Evolutionary conservation across 164 flowering plant genomes (phyloP).

Genomic region (Vitis amurensis): DNA sequence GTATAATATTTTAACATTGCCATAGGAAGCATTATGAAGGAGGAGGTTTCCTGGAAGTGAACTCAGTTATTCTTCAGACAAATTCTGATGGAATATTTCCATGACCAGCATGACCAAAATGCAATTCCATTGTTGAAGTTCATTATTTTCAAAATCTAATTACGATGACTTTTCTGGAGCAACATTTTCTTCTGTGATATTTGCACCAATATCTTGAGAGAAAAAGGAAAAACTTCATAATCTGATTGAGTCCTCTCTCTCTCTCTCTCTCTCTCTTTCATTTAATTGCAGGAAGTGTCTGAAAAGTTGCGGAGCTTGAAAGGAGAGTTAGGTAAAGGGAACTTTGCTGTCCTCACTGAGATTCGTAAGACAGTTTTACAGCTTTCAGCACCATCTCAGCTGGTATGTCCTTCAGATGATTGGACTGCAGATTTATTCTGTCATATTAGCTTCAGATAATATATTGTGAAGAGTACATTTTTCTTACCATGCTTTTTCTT

Average conservation of each 20-base stretch:
- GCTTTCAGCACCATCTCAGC: slow-evolving; percentile 64
- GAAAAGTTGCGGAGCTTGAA: slow-evolving; percentile 51
- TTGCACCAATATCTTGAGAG: background rate
- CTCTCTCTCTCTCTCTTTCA: slow-evolving; percentile 3
- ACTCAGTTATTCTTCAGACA: too few relatives aligned
- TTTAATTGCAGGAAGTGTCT: slow-evolving; percentile 57
- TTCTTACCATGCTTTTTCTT: slow-evolving; percentile 1
- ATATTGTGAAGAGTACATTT: background rate
- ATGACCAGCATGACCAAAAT: too few relatives aligned
- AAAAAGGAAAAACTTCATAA: background rate
- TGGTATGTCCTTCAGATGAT: slow-evolving; percentile 51
- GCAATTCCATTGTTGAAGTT: too few relatives aligned
- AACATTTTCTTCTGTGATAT: too few relatives aligned
- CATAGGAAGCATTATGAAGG: too few relatives aligned
- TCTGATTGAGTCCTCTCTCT: background rate
- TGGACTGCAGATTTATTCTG: too few relatives aligned
- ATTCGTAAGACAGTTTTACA: slow-evolving; percentile 79
- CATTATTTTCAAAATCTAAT: too few relatives aligned
- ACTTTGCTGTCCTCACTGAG: slow-evolving; percentile 57
- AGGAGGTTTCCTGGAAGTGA: too few relatives aligned
- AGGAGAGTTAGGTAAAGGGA: slow-evolving; percentile 55
- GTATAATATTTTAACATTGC: too few relatives aligned
- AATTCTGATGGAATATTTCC: too few relatives aligned
- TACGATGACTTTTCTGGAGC: too few relatives aligned
- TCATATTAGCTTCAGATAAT: background rate